These are phyloP conservation scores for Xylariaceae sp. DNA, from an alignment of 2,329 filamentous ascomycete species.

Conservation along the genomic window DNA sequence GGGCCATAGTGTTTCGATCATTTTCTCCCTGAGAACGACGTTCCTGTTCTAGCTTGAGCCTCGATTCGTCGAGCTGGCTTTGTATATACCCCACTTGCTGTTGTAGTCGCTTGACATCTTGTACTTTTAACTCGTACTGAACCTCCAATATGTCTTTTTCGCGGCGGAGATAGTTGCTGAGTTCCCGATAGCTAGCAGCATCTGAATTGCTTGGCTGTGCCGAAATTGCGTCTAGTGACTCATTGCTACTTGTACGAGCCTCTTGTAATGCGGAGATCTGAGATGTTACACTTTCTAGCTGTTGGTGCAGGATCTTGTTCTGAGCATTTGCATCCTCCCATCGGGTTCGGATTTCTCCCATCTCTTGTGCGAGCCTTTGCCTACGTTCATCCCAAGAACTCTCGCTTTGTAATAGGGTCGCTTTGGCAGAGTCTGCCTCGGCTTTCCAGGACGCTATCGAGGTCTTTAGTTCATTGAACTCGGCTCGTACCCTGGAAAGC, in stretches of 20 bases:
- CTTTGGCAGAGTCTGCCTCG: conserved; percentile 82
- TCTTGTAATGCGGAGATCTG: conserved; percentile 80
- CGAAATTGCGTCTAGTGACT: conserved; percentile 51
- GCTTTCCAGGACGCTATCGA: conserved; percentile 70
- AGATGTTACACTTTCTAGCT: conserved; percentile 75
- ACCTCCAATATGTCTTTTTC: conserved; percentile 98
- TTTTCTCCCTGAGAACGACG: conserved; percentile 71
- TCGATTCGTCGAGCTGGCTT: conserved; percentile 81
- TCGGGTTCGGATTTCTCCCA: conserved; percentile 71
- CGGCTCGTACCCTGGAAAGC: conserved; percentile 71
- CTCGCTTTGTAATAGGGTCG: conserved; percentile 73
- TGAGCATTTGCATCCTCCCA: conserved; percentile 83
- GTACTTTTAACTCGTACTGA: conserved; percentile 84
- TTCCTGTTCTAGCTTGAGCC: conserved; percentile 87
- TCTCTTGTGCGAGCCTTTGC: conserved; percentile 77
- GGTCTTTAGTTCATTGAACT: conserved; percentile 78
- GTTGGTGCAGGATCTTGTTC: conserved; percentile 84
- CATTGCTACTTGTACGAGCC: conserved; percentile 55
- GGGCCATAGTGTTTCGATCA: conserved; percentile 68
- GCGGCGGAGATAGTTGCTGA: conserved; percentile 84
- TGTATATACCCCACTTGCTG: conserved; percentile 87
- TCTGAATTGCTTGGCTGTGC: conserved; percentile 53
- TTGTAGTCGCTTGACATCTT: conserved; percentile 83
- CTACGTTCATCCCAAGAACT: conserved; percentile 83
- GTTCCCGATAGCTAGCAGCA: conserved; percentile 76